Percentiles rank a stretch among this genome's conserved stretches.
These are phyloP conservation scores for Colletotrichum abscissum DNA, from an alignment of 2,329 filamentous ascomycete genomes.

Conservation along the genomic window DNA sequence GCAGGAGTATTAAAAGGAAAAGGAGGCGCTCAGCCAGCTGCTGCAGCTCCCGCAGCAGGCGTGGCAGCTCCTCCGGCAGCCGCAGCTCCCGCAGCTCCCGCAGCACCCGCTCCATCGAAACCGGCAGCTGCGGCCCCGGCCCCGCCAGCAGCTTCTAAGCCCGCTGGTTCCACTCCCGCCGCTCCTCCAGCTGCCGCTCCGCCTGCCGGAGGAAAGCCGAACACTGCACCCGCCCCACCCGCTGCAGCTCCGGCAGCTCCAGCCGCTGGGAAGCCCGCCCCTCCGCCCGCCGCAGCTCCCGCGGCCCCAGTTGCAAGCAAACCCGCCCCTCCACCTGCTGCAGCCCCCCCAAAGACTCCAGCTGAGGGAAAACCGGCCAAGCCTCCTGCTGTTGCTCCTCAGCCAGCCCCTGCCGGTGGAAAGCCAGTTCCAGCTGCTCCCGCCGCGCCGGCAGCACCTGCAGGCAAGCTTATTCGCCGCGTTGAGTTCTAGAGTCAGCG, in stretches of 20 bases:
- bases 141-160: background rate
- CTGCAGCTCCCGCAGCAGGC: background rate
- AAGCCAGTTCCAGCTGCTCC: slow-evolving; percentile 1
- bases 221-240: background rate
- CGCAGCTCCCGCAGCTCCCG: background rate
- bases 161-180: background rate
- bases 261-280: slow-evolving; percentile 12
- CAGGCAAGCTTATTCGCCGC: background rate
- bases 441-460: too few relatives aligned
- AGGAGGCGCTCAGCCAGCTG: slow-evolving; percentile 14
- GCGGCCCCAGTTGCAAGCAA: background rate
- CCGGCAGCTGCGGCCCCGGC: slow-evolving; percentile 3
- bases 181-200: background rate
- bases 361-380: background rate
- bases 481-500: background rate
- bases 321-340: background rate
- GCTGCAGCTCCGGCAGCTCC: slow-evolving; percentile 1
- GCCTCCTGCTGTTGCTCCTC: background rate
- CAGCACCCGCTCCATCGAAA: slow-evolving; percentile 1
- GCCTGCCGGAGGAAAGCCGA: background rate
- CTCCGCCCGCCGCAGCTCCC: background rate
- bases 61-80: background rate
- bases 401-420: background rate
- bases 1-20: slow-evolving; percentile 24
- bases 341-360: background rate